phyloP scores from a whole-genome alignment of 768 basidiomycete genomes.

The Amanita molliuscula region DNA sequence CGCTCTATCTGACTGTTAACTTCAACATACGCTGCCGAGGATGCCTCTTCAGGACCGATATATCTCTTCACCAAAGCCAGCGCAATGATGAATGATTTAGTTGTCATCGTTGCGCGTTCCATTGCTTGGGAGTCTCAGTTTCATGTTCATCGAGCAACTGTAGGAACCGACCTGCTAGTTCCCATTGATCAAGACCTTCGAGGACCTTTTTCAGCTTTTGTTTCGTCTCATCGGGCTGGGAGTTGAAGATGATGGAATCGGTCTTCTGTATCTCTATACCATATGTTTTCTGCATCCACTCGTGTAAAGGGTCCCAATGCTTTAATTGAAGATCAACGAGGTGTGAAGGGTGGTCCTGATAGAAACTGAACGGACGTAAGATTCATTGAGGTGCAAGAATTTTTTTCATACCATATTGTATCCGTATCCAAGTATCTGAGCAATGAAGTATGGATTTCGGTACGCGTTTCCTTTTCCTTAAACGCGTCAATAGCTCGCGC shows the following conservation, averaged over 20 bases:
- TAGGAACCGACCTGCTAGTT: constrained; percentile 66
- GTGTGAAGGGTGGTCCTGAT: constrained; percentile 63
- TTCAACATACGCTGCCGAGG: constrained; percentile 81
- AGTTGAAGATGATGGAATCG: constrained; percentile 57
- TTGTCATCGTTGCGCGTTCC: constrained; percentile 81
- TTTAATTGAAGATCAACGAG: constrained; percentile 68
- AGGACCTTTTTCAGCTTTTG: constrained; percentile 48
- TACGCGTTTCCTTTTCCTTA: constrained; percentile 40
- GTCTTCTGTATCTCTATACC: constrained; percentile 58
- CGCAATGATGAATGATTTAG: constrained; percentile 86
- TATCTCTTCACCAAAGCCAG: constrained; percentile 73
- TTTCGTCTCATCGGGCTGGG: constrained; percentile 64
- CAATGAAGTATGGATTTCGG: constrained; percentile 56
- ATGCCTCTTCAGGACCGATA: constrained; percentile 75
- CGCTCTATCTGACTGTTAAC: constrained; percentile 91
- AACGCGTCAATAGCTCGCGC: constrained; percentile 85
- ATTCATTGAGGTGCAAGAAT: neutral
- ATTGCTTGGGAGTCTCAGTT: constrained; percentile 43
- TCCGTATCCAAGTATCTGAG: constrained; percentile 90
- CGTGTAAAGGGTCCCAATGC: constrained; percentile 84
- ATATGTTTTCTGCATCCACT: constrained; percentile 66
- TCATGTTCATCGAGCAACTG: neutral
- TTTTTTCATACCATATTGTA: constrained; percentile 63
- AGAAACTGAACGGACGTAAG: constrained; percentile 46
- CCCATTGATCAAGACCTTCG: constrained; percentile 64